phyloP scores from a whole-genome alignment of 2,329 filamentous ascomycete genomes.

The Juglanconis juglandina region DNA sequence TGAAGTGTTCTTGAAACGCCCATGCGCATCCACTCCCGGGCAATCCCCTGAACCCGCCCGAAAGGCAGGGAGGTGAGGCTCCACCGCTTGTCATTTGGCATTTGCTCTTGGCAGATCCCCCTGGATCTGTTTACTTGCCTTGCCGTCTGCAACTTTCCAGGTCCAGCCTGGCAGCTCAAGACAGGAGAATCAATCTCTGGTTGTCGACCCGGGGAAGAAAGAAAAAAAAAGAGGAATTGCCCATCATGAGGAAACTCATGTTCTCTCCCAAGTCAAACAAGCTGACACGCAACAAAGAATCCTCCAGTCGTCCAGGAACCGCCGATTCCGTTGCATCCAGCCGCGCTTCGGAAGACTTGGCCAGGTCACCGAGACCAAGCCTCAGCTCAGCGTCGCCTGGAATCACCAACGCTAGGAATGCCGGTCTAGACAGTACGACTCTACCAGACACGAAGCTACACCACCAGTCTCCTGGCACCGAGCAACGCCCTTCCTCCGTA shows the following conservation, averaged over 20 bases:
- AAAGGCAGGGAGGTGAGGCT: slow-evolving; percentile 9
- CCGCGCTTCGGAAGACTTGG: slow-evolving; percentile 14
- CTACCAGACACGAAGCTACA: slow-evolving; percentile 13
- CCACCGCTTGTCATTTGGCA: slow-evolving; percentile 19
- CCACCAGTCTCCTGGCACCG: slow-evolving; percentile 21
- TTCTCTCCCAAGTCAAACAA: slow-evolving; percentile 18
- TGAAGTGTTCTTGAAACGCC: slow-evolving; percentile 14
- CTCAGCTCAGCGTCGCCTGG: slow-evolving; percentile 14
- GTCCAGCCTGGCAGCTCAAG: slow-evolving; percentile 12
- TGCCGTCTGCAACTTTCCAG: slow-evolving; percentile 10
- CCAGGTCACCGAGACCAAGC: slow-evolving; percentile 15
- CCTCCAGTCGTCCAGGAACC: slow-evolving; percentile 15
- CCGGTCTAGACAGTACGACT: slow-evolving; percentile 1
- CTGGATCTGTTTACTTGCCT: slow-evolving; percentile 21
- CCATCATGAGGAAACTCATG: slow-evolving; percentile 19
- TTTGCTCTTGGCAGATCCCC: slow-evolving; percentile 6
- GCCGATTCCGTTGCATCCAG: slow-evolving; percentile 16
- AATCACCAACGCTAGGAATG: slow-evolving; percentile 6
- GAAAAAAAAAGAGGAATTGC: slow-evolving; percentile 4
- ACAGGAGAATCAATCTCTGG: slow-evolving; percentile 8
- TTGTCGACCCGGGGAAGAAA: background rate
- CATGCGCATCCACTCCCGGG: slow-evolving; percentile 17
- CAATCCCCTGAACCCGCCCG: slow-evolving; percentile 10
- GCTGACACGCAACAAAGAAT: slow-evolving; percentile 19
- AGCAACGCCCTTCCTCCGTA: slow-evolving; percentile 23